Conservation (phyloP, 2,329 filamentous ascomycete species). For the Emydomyces testavorans region DNA sequence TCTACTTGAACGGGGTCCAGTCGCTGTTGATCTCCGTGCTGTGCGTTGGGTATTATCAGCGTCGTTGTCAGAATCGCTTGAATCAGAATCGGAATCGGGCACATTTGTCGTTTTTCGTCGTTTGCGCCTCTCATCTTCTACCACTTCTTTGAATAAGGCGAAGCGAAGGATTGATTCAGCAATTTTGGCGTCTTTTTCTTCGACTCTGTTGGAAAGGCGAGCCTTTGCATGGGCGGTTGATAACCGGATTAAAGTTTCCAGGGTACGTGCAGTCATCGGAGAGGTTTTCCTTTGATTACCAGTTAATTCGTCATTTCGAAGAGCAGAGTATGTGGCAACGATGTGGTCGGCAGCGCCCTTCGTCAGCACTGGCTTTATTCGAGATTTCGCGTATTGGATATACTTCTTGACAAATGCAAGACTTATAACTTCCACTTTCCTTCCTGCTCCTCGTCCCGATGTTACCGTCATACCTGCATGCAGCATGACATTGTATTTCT, state of each 20-base stretch:
- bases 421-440: conserved; percentile 76
- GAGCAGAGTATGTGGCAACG: conserved; percentile 75
- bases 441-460: conserved; percentile 59
- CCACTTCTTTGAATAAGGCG: conserved; percentile 91
- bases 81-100: conserved; percentile 50
- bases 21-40: conserved; percentile 20
- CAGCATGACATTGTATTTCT: conserved; percentile 93
- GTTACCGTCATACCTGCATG: conserved; percentile 79
- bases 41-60: conserved; percentile 19
- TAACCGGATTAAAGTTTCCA: conserved; percentile 96
- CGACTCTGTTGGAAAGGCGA: conserved; percentile 73
- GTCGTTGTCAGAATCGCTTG: conserved; percentile 31
- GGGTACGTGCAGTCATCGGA: conserved; percentile 89
- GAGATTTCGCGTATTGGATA: conserved; percentile 91
- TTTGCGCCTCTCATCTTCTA: conserved; percentile 66
- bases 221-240: conserved; percentile 93
- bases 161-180: conserved; percentile 87
- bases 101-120: conserved; percentile 64
- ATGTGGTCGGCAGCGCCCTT: conserved; percentile 89
- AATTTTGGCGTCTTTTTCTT: conserved; percentile 75
- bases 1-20: conserved; percentile 25
- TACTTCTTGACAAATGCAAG: conserved; percentile 99
- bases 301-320: conserved; percentile 92
- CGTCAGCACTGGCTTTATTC: conserved; percentile 80
- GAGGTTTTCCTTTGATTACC: conserved; percentile 87